Evolutionary conservation across 2,329 filamentous ascomycete species (phyloP).

Genomic region (Alternaria viburni): DNA sequence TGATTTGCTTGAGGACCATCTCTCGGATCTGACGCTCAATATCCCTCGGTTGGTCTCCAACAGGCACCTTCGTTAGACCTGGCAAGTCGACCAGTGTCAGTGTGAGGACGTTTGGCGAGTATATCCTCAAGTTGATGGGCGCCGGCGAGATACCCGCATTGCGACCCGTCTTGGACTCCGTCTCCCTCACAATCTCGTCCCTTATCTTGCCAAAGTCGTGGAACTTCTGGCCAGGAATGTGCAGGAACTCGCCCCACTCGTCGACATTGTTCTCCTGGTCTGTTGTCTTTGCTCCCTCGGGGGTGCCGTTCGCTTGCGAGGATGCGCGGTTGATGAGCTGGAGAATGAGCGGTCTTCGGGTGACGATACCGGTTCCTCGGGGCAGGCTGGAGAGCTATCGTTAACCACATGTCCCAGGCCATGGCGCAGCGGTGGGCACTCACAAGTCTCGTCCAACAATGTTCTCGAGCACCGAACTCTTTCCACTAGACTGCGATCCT

Average conservation of each 20-base stretch:
- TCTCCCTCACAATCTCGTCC: slow-evolving; percentile 96
- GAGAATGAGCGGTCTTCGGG: slow-evolving; percentile 90
- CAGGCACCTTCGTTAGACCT: slow-evolving; percentile 93
- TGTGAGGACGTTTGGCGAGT: slow-evolving; percentile 97
- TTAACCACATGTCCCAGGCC: slow-evolving; percentile 31
- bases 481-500: slow-evolving; percentile 97
- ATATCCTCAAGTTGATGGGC: slow-evolving; percentile 97
- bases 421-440: slow-evolving; percentile 49
- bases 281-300: slow-evolving; percentile 66
- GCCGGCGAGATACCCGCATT: slow-evolving; percentile 96
- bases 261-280: slow-evolving; percentile 91
- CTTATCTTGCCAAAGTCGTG: slow-evolving; percentile 98
- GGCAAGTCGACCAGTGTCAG: slow-evolving; percentile 96
- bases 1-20: slow-evolving; percentile 98
- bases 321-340: slow-evolving; percentile 90
- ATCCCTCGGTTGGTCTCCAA: slow-evolving; percentile 94
- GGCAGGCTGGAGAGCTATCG: slow-evolving; percentile 70
- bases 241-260: slow-evolving; percentile 98
- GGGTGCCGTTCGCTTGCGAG: slow-evolving; percentile 71
- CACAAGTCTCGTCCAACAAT: slow-evolving; percentile 99
- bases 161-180: slow-evolving; percentile 91
- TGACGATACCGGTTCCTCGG: slow-evolving; percentile 96
- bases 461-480: slow-evolving; percentile 98
- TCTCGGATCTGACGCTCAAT: slow-evolving; percentile 96
- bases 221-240: slow-evolving; percentile 97